A percentile compares a stretch with the other conserved stretches of the same genome.
These are phyloP conservation scores for Geosmithia flava DNA, from an alignment of 2,329 filamentous ascomycete genomes.

Conservation along the genomic window DNA sequence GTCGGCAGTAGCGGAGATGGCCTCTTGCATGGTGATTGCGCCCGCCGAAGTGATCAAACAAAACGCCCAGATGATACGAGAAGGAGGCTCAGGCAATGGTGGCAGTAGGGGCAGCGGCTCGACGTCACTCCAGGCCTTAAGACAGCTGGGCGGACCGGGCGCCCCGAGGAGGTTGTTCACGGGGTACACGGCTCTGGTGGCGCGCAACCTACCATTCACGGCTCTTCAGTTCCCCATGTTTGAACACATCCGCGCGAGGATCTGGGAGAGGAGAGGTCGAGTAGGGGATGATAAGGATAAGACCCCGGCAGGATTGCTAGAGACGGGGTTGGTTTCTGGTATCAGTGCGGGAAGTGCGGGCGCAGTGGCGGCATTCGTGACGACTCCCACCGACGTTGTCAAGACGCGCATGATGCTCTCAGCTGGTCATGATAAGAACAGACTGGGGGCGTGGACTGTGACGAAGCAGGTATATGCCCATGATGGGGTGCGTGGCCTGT, in stretches of 20 bases:
- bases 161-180: slow-evolving; percentile 45
- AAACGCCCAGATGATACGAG: slow-evolving; percentile 70
- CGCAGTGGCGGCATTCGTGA: slow-evolving; percentile 63
- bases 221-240: slow-evolving; percentile 83
- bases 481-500: slow-evolving; percentile 61
- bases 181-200: slow-evolving; percentile 72
- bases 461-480: slow-evolving; percentile 52
- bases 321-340: slow-evolving; percentile 62
- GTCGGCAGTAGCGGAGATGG: slow-evolving; percentile 67
- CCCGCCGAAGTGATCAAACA: slow-evolving; percentile 89
- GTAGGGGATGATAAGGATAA: slow-evolving; percentile 4
- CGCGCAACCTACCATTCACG: slow-evolving; percentile 77
- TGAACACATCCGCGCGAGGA: slow-evolving; percentile 50
- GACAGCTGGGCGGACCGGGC: slow-evolving; percentile 33
- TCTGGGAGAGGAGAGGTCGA: slow-evolving; percentile 27
- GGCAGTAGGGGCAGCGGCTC: slow-evolving; percentile 11
- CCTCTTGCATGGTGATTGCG: slow-evolving; percentile 76
- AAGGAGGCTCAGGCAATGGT: slow-evolving; percentile 4
- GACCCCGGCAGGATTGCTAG: slow-evolving; percentile 30
- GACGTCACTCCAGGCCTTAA: slow-evolving; percentile 36
- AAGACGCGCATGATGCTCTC: slow-evolving; percentile 84
- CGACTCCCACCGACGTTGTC: slow-evolving; percentile 79
- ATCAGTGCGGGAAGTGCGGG: slow-evolving; percentile 63
- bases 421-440: slow-evolving; percentile 18
- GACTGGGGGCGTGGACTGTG: slow-evolving; percentile 41